Evolutionary conservation across 164 flowering plant species (phyloP).

Genomic region (Vitis cinerea): DNA sequence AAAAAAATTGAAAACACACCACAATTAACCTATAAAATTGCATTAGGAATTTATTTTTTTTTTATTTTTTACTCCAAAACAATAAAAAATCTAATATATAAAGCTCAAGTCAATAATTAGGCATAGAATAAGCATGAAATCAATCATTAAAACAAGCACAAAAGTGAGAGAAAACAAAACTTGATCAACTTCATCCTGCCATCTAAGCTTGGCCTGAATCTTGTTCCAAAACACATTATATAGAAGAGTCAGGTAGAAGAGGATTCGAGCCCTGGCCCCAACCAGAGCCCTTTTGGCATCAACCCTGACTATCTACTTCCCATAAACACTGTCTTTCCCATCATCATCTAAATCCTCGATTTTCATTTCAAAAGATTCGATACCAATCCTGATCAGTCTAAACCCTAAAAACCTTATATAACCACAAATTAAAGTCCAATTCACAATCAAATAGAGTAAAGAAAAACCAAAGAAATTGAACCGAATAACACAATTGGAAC

Average conservation of each 20-base stretch:
- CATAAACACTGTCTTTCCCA: slow-evolving; percentile 10
- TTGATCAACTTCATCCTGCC: slow-evolving; percentile 93
- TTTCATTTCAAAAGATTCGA: slow-evolving; percentile 10
- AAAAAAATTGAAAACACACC: too few species aligned
- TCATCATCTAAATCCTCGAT: slow-evolving; percentile 21
- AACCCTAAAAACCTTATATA: background rate
- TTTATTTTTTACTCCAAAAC: too few species aligned
- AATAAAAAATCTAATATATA: background rate
- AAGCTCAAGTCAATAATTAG: background rate
- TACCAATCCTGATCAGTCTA: slow-evolving; percentile 2
- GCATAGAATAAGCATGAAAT: background rate
- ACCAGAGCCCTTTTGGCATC: slow-evolving; percentile 70
- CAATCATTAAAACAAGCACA: background rate
- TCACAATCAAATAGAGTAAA: too few species aligned
- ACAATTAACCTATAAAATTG: too few species aligned
- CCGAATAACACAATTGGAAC: background rate
- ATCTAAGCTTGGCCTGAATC: slow-evolving; percentile 68
- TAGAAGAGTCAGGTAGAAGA: slow-evolving; percentile 84
- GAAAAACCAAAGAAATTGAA: background rate
- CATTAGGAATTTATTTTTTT: too few species aligned
- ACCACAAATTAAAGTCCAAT: background rate
- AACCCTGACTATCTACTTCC: slow-evolving; percentile 27
- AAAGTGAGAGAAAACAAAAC: slow-evolving; percentile 28
- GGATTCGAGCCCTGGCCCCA: slow-evolving; percentile 79
- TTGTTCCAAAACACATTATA: slow-evolving; percentile 79